Evolutionary conservation across 129 eudicot species (phyloP).

Genomic region (Flaveria robusta): DNA sequence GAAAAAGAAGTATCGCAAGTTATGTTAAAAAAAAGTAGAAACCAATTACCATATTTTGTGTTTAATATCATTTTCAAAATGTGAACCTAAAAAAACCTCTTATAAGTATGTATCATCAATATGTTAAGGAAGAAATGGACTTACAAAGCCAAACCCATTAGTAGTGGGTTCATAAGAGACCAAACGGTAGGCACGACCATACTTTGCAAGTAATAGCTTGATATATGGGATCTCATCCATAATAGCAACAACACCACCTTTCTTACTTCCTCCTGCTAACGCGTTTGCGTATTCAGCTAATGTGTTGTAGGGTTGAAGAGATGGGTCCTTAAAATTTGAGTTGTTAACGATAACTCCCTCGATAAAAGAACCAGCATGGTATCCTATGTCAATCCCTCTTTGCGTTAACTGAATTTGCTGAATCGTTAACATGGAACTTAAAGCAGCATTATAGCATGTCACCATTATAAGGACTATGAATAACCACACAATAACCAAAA

Average conservation of each 20-base stretch:
- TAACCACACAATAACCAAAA: conserved; percentile 17
- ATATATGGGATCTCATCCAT: conserved; percentile 12
- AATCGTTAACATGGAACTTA: conserved; percentile 17
- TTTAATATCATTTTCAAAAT: too few relatives aligned
- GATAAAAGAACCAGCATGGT: conserved; percentile 4
- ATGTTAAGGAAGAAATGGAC: not conserved
- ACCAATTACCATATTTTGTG: too few relatives aligned
- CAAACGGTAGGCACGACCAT: conserved; percentile 1
- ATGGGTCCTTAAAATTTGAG: not conserved
- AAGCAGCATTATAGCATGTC: conserved; percentile 1
- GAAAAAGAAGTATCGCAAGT: too few relatives aligned
- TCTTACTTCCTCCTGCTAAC: conserved; percentile 1
- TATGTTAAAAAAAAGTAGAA: too few relatives aligned
- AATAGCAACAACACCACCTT: conserved; percentile 2
- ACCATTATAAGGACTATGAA: not conserved
- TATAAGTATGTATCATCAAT: not conserved
- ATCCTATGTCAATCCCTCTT: conserved; percentile 5
- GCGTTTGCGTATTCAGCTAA: conserved; percentile 9
- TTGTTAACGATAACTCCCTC: conserved; percentile 6
- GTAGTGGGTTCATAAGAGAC: conserved; percentile 7
- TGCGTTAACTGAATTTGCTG: conserved; percentile 5
- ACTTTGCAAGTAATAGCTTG: conserved; percentile 8
- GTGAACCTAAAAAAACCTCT: too few relatives aligned
- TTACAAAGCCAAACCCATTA: conserved; percentile 19
- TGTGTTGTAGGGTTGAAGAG: not conserved